Base-by-base conservation (phyloP, 495 filamentous ascomycete genomes). In the Lophiotrema nucula region DNA sequence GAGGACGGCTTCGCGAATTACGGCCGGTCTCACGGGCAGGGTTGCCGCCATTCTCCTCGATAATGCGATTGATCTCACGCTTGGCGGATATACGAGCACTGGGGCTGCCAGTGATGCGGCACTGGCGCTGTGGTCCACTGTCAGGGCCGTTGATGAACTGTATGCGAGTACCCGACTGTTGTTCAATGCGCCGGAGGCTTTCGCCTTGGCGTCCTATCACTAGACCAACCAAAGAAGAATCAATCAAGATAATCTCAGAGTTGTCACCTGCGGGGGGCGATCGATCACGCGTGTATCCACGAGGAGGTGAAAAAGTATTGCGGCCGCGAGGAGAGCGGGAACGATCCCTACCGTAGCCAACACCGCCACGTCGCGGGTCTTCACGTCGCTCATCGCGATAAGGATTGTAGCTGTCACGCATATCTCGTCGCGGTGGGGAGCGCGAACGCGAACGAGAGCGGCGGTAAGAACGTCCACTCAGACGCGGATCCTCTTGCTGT, bases 191-290 rank as follows among this genome's bases (percentile, higher is more conserved):
- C 56, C 88, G 77, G 24, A 93, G 74, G 52, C 90, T 93, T 69
- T 93, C 89, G 45, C 89, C 89, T 60, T 88, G 83, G 31, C 88
- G 80, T 13, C 89, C 89, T 63, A 93, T 93, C 67, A 93, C 90
- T 10, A 93, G 74, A 23, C 89, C 89, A 28, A 93, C 89, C 35
- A 91, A 75, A 48, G 79, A 82, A 4, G 85, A 85, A 61, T 93
- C 88, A 55, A 93, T 88, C 49, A 81, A 75, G 46, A 93, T 86
- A 2, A 82, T 82, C 66, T 93, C 88, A 8, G 77, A 76, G 55
- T 86, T 83, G 45, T 87, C 86, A 44, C 78, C 75, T 31, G 79
- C 75, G 39, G 76, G 63, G 11, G 84, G 82, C 6, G 81, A 82
- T 39, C 85, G 74, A 26, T 84, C 77, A 55, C 83, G 79, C 43